Conservation (phyloP, 805 yeast genomes). For the Millerozyma miso region DNA sequence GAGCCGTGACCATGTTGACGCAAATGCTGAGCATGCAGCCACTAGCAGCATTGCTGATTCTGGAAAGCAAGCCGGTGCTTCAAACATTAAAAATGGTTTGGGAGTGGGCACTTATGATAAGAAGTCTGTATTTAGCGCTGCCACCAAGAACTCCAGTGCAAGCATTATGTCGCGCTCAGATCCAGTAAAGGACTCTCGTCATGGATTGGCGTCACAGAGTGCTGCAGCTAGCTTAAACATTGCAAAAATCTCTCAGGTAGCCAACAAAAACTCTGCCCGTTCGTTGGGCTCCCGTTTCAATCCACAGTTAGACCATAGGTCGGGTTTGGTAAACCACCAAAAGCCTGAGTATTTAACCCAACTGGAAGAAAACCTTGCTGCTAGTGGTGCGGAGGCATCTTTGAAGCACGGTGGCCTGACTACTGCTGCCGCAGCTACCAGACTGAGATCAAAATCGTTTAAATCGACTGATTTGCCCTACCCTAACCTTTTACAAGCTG, state of each 20-base stretch:
- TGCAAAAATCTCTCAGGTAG: constrained; percentile 29
- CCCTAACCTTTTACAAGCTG: constrained; percentile 45
- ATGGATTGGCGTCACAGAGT: constrained; percentile 30
- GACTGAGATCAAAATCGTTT: constrained; percentile 27
- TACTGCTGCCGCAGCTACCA: constrained; percentile 21
- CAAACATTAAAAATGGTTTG: neutral
- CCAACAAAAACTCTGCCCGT: constrained; percentile 36
- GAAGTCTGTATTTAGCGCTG: constrained; percentile 27
- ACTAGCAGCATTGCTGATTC: constrained; percentile 13
- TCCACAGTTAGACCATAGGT: constrained; percentile 38
- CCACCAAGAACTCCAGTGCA: constrained; percentile 37
- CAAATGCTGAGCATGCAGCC: constrained; percentile 49
- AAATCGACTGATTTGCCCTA: constrained; percentile 44
- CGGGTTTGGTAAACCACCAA: constrained; percentile 25
- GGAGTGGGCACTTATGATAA: constrained; percentile 13
- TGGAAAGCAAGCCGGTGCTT: neutral
- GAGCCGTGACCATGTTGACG: constrained; percentile 43
- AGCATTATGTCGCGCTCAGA: constrained; percentile 43
- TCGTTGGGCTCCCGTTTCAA: constrained; percentile 38
- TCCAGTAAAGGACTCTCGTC: constrained; percentile 35
- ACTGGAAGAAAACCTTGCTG: constrained; percentile 45
- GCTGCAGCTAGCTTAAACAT: constrained; percentile 25
- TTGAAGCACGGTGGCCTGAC: constrained; percentile 32
- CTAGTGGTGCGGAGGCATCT: constrained; percentile 57
- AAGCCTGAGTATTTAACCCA: constrained; percentile 33